These are phyloP conservation scores for Sanghuangporus weigelae DNA, from an alignment of 1,284 basidiomycete genomes.

Conservation along the genomic window DNA sequence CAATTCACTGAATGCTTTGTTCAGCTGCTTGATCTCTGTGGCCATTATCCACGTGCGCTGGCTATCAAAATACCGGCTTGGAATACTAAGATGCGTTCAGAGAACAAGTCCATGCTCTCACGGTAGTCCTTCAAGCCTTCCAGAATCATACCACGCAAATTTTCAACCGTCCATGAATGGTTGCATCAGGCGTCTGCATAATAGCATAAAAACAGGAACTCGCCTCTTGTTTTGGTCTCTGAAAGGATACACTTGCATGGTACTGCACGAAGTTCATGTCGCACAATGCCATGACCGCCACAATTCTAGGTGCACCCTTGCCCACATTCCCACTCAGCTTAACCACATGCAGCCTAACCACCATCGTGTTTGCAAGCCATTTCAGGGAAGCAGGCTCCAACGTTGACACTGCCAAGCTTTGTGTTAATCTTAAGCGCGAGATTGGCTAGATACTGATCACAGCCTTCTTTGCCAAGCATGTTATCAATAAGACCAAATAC, in stretches of 20 bases:
- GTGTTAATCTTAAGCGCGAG: conserved; percentile 64
- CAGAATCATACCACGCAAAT: conserved; percentile 58
- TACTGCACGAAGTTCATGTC: conserved; percentile 8
- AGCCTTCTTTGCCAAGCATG: conserved; percentile 40
- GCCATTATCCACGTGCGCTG: conserved; percentile 56
- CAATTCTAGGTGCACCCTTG: conserved; percentile 7
- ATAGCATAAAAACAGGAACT: conserved; percentile 11
- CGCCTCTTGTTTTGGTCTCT: conserved; percentile 31
- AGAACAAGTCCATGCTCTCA: conserved; percentile 46
- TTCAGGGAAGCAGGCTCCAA: conserved; percentile 48
- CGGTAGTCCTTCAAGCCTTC: conserved; percentile 57
- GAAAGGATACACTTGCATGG: conserved; percentile 7
- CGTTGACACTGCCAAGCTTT: conserved; percentile 73
- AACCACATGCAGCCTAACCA: conserved; percentile 30
- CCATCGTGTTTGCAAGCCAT: conserved; percentile 72
- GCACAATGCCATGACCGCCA: conserved; percentile 5
- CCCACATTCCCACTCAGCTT: not conserved
- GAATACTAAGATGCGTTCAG: conserved; percentile 62
- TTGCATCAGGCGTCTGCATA: not conserved
- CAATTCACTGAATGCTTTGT: conserved; percentile 51
- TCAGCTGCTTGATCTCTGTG: conserved; percentile 53
- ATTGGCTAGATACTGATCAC: conserved; percentile 75
- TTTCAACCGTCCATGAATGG: conserved; percentile 52
- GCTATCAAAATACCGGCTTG: conserved; percentile 67
- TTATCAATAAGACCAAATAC: not conserved